A percentile compares a stretch with the other conserved stretches of the same genome.
Conservation (phyloP, 257 asterid genomes). For the Leonotis leonurus region DNA sequence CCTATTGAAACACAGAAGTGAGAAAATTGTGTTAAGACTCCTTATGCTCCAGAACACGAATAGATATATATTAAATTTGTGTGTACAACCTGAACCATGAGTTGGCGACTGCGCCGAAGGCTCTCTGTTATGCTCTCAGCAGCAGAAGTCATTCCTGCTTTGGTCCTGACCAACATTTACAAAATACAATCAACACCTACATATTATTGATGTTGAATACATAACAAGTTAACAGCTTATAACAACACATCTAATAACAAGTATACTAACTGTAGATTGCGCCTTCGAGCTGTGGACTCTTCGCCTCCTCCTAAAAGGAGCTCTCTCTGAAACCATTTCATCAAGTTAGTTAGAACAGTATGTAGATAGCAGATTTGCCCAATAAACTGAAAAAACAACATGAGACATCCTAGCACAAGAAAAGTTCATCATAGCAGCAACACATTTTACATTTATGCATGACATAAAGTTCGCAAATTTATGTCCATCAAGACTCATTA, state of each 20-base stretch:
- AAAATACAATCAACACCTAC: not conserved
- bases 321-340: slow-evolving; percentile 59
- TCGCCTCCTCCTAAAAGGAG: slow-evolving; percentile 95
- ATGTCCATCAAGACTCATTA: slow-evolving; percentile 17
- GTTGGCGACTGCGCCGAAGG: slow-evolving; percentile 88
- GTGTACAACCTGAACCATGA: slow-evolving; percentile 93
- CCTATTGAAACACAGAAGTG: slow-evolving; percentile 35
- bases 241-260: not conserved
- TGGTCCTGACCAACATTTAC: slow-evolving; percentile 52
- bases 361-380: not conserved
- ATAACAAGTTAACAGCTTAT: not conserved
- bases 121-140: slow-evolving; percentile 96
- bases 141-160: slow-evolving; percentile 96
- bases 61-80: not conserved
- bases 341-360: slow-evolving; percentile 10
- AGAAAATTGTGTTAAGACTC: not conserved
- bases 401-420: not conserved
- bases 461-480: not conserved
- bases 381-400: not conserved
- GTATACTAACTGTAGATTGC: slow-evolving; percentile 67
- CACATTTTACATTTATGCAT: not conserved
- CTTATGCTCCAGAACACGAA: not conserved
- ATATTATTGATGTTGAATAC: not conserved
- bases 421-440: not conserved
- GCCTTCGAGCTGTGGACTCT: slow-evolving; percentile 89